A percentile compares a stretch with the other conserved stretches of the same genome.
Conservation (phyloP, 139 green algal genomes). For the Edaphochlamys debaryana region DNA sequence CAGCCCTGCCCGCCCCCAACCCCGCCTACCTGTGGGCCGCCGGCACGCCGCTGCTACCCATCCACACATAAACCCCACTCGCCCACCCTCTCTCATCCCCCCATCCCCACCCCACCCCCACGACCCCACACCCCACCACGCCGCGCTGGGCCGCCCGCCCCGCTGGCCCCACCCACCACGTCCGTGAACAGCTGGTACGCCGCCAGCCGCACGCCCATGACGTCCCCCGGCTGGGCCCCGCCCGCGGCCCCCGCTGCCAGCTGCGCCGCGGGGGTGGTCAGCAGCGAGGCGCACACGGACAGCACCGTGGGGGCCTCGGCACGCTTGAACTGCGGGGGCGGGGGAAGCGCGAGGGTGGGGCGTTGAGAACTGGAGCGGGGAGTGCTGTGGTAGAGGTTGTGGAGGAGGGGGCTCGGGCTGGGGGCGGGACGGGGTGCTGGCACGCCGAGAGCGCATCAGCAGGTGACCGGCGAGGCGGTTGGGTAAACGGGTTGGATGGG, state of each 20-base stretch:
- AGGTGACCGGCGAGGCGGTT: background rate
- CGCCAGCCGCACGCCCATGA: constrained; percentile 14
- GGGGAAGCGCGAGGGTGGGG: background rate
- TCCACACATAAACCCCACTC: no score
- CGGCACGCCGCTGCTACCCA: no score
- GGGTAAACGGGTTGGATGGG: no score
- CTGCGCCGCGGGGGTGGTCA: background rate
- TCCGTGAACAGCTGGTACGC: constrained; percentile 38
- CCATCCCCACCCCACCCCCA: no score
- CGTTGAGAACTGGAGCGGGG: background rate
- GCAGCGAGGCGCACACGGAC: background rate
- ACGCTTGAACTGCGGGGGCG: background rate
- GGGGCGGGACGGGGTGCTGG: background rate
- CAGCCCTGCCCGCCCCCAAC: no score
- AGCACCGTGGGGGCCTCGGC: background rate
- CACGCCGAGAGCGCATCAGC: background rate
- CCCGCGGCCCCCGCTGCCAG: background rate
- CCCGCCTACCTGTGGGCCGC: no score
- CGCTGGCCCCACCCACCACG: constrained; percentile 15
- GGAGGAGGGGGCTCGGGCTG: background rate
- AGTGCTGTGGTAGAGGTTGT: background rate
- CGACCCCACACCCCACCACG: no score
- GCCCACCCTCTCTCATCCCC: no score
- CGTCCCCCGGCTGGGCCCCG: background rate
- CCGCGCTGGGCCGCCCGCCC: no score